phyloP scores from a whole-genome alignment of 805 yeast species.

The Myxozyma monticola region DNA sequence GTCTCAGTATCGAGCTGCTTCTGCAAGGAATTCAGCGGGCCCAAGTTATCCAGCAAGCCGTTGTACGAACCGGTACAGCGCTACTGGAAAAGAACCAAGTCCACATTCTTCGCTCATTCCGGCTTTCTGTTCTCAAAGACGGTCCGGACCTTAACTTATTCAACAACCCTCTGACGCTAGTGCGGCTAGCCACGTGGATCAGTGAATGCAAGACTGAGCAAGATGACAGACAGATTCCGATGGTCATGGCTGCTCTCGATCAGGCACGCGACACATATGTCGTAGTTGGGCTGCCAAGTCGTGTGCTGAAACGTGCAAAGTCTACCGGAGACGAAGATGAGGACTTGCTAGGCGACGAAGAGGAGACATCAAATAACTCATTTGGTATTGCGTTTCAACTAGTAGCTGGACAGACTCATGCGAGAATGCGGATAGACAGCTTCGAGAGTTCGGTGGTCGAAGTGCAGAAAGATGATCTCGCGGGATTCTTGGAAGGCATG shows the following conservation, averaged over 20 bases:
- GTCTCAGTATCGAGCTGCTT: constrained; percentile 51
- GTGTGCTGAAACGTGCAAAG: background rate
- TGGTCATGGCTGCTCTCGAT: constrained; percentile 45
- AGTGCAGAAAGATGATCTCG: constrained; percentile 79
- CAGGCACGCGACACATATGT: constrained; percentile 36
- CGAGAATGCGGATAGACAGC: constrained; percentile 86
- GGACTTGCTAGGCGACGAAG: constrained; percentile 37
- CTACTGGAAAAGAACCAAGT: constrained; percentile 78
- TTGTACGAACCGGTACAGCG: constrained; percentile 87
- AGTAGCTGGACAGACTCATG: constrained; percentile 80
- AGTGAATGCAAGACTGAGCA: constrained; percentile 50
- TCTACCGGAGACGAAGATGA: constrained; percentile 27
- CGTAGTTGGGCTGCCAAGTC: constrained; percentile 22
- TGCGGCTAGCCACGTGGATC: constrained; percentile 87
- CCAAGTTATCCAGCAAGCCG: constrained; percentile 74
- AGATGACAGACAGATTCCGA: constrained; percentile 17
- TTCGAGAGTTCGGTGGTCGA: constrained; percentile 94
- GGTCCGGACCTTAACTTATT: constrained; percentile 79
- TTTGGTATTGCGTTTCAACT: constrained; percentile 91
- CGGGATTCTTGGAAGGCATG: constrained; percentile 81
- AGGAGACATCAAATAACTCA: constrained; percentile 61
- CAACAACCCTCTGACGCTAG: constrained; percentile 79
- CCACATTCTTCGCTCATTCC: constrained; percentile 73
- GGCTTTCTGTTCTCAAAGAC: constrained; percentile 85
- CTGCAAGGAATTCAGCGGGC: constrained; percentile 78